Evolutionary conservation across 2,329 filamentous ascomycete genomes (phyloP).

Genomic region (Drechslerella stenobrocha): DNA sequence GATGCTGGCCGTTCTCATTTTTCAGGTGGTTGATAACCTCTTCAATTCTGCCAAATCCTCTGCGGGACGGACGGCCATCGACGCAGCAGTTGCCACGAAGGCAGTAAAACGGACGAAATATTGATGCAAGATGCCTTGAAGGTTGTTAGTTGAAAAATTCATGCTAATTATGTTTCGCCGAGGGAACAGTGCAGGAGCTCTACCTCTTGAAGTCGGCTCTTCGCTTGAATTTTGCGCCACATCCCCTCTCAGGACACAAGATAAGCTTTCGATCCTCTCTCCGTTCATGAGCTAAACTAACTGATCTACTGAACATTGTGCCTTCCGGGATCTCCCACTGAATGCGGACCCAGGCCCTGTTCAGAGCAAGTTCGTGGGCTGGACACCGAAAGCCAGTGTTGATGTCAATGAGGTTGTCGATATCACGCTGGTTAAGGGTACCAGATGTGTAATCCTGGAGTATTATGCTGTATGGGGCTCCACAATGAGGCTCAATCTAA

Average conservation of each 20-base stretch:
- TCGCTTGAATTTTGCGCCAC: slow-evolving; percentile 17
- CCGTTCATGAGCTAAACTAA: slow-evolving; percentile 8
- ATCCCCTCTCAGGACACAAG: slow-evolving; percentile 42
- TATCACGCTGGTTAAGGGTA: slow-evolving; percentile 19
- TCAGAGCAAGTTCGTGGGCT: slow-evolving; percentile 27
- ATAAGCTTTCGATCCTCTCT: slow-evolving; percentile 22
- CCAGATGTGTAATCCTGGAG: slow-evolving; percentile 38
- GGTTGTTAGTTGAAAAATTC: slow-evolving; percentile 4
- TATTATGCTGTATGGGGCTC: slow-evolving; percentile 18
- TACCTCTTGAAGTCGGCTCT: slow-evolving; percentile 41
- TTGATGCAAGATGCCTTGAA: slow-evolving; percentile 30
- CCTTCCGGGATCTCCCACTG: slow-evolving; percentile 34
- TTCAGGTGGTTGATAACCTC: slow-evolving; percentile 41
- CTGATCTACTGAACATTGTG: slow-evolving; percentile 28
- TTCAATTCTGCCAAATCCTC: slow-evolving; percentile 45
- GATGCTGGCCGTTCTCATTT: slow-evolving; percentile 43
- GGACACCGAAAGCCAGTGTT: slow-evolving; percentile 41
- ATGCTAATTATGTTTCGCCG: background rate
- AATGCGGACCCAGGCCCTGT: slow-evolving; percentile 26
- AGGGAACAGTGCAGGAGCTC: slow-evolving; percentile 1
- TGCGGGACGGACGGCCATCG: slow-evolving; percentile 36
- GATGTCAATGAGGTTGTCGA: slow-evolving; percentile 29
- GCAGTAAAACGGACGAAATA: slow-evolving; percentile 42
- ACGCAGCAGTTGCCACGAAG: slow-evolving; percentile 45
- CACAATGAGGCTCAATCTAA: slow-evolving; percentile 33